phyloP scores from a whole-genome alignment of 345 rosid genomes.

The Citrus hindsii region DNA sequence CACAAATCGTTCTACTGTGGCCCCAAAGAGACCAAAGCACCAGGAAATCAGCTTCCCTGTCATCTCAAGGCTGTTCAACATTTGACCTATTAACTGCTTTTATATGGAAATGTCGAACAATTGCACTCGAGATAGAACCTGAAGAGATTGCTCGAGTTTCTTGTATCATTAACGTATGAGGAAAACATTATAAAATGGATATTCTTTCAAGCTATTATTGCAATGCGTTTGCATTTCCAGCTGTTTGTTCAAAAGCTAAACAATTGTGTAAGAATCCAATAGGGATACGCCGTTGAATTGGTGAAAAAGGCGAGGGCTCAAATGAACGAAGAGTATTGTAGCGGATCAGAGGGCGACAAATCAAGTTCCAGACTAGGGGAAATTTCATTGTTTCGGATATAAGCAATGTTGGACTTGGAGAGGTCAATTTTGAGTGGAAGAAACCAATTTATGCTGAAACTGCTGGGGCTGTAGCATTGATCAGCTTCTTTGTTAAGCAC shows the following conservation, averaged over 20 bases:
- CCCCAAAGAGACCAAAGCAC: background rate
- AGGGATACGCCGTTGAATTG: constrained; percentile 12
- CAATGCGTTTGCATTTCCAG: constrained; percentile 15
- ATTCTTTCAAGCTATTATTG: constrained; percentile 23
- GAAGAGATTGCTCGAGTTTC: constrained; percentile 7
- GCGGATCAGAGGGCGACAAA: constrained; percentile 13
- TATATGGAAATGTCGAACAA: constrained; percentile 18
- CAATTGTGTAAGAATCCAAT: background rate
- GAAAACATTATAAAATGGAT: background rate
- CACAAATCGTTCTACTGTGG: background rate
- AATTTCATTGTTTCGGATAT: background rate
- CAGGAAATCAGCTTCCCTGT: background rate
- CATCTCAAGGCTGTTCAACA: background rate
- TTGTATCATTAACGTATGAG: background rate
- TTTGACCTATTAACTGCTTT: constrained; percentile 17
- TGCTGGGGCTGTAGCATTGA: constrained; percentile 3
- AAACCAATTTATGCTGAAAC: constrained; percentile 13
- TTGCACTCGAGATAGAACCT: constrained; percentile 15
- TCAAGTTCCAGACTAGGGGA: background rate
- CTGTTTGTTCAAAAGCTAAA: background rate
- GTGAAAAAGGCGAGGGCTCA: constrained; percentile 10
- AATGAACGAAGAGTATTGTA: constrained; percentile 7
- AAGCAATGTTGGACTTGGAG: background rate
- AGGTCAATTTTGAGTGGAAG: constrained; percentile 28
- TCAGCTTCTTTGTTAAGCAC: background rate